Evolutionary conservation across 2,329 filamentous ascomycete species (phyloP).

Genomic region (Grosmannia huntii): DNA sequence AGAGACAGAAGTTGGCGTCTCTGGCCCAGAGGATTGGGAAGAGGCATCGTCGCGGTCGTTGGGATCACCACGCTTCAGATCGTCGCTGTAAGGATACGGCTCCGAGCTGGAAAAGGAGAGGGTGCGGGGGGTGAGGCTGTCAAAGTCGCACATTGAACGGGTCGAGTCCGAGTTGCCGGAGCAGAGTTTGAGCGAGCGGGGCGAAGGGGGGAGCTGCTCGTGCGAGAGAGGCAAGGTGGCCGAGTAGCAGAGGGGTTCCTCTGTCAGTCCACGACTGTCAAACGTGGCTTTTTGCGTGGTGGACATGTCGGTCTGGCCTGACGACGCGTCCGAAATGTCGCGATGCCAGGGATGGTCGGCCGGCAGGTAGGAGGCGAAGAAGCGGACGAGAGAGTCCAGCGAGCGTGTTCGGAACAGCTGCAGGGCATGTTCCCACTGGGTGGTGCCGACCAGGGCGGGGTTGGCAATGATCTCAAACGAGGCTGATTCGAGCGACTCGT

Average conservation of each 20-base stretch:
- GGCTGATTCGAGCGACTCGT: constrained; percentile 41
- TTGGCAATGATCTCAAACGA: constrained; percentile 50
- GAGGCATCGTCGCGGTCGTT: constrained; percentile 24
- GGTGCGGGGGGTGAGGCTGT: constrained; percentile 28
- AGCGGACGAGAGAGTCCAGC: constrained; percentile 46
- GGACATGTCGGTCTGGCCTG: not conserved
- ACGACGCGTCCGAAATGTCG: constrained; percentile 17
- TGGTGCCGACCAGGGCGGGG: constrained; percentile 42
- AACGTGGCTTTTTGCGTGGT: constrained; percentile 24
- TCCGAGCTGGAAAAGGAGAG: constrained; percentile 41
- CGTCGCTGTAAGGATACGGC: constrained; percentile 23
- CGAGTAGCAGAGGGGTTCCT: constrained; percentile 28
- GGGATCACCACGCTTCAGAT: not conserved
- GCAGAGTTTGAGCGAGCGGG: constrained; percentile 36
- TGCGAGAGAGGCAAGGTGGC: constrained; percentile 12
- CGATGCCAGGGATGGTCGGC: constrained; percentile 32
- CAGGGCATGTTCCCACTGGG: constrained; percentile 45
- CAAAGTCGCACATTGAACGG: constrained; percentile 20
- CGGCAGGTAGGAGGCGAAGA: constrained; percentile 46
- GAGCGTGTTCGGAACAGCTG: constrained; percentile 47
- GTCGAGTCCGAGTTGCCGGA: constrained; percentile 29
- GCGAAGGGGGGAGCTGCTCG: constrained; percentile 27
- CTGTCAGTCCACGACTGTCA: constrained; percentile 29
- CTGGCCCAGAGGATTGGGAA: constrained; percentile 32
- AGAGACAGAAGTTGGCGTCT: constrained; percentile 31